Percentiles rank a stretch among this genome's conserved stretches.
phyloP scores from a whole-genome alignment of 495 filamentous ascomycete species.

The Cudoniella acicularis region DNA sequence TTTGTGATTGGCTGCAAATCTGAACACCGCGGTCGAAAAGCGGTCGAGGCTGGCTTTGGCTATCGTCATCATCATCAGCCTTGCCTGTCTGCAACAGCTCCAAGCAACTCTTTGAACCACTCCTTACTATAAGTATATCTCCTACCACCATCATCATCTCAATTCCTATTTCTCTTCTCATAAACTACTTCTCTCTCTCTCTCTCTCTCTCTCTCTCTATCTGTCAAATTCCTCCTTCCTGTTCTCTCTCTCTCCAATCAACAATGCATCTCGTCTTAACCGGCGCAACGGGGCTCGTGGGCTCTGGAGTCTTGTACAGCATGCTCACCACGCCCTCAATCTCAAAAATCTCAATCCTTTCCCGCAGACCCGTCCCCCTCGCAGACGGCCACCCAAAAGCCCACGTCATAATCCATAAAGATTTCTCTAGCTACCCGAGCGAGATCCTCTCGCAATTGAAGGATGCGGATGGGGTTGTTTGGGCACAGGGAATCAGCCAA shows the following conservation, averaged over 20 bases:
- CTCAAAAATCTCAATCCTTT: slow-evolving; percentile 62
- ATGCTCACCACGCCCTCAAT: slow-evolving; percentile 56
- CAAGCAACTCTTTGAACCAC: too few relatives aligned
- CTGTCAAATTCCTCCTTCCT: too few relatives aligned
- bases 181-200: too few relatives aligned
- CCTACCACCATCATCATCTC: too few relatives aligned
- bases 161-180: too few relatives aligned
- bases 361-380: slow-evolving; percentile 60
- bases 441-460: slow-evolving; percentile 55
- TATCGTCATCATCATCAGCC: too few relatives aligned
- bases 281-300: slow-evolving; percentile 70
- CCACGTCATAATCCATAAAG: slow-evolving; percentile 62
- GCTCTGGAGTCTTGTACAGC: slow-evolving; percentile 57
- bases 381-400: slow-evolving; percentile 54
- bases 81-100: too few relatives aligned
- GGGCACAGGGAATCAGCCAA: slow-evolving; percentile 64
- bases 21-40: too few relatives aligned
- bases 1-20: too few relatives aligned
- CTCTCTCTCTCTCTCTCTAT: too few relatives aligned
- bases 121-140: too few relatives aligned
- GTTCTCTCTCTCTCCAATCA: slow-evolving; percentile 10
- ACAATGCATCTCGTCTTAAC: slow-evolving; percentile 72
- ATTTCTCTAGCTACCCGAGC: slow-evolving; percentile 55
- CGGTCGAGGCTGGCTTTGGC: too few relatives aligned
- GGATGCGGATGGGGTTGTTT: slow-evolving; percentile 63